These are phyloP conservation scores for Ceratocystis ficicola DNA, from an alignment of 2,329 filamentous ascomycete genomes.

Conservation along the genomic window DNA sequence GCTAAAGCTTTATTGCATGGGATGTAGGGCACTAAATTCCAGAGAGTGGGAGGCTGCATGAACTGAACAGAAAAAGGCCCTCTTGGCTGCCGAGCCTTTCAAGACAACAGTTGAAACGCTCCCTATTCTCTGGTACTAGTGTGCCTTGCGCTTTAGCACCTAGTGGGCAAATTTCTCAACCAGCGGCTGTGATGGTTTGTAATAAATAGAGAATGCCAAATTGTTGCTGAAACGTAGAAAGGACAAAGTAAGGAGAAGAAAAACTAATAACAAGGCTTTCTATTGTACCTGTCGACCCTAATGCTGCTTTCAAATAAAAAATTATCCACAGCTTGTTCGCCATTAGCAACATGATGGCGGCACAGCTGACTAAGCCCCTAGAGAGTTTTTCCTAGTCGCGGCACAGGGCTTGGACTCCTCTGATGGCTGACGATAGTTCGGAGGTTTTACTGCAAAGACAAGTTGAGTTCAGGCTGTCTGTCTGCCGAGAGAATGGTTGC, in stretches of 20 bases:
- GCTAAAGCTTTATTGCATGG: neutral
- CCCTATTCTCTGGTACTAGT: neutral
- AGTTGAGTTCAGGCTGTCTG: neutral
- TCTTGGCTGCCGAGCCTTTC: neutral
- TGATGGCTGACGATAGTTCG: neutral
- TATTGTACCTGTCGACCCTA: neutral
- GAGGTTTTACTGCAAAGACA: neutral
- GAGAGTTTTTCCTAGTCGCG: neutral
- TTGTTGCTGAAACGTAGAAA: neutral
- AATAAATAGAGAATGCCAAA: neutral
- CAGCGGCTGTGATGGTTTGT: neutral
- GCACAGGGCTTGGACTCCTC: neutral
- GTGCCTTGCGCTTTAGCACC: neutral
- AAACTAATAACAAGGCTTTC: neutral
- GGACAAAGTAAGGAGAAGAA: neutral
- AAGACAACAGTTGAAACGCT: constrained; percentile 2
- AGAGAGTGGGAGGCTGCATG: neutral
- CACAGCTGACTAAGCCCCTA: constrained; percentile 2
- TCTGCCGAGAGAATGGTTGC: constrained; percentile 1
- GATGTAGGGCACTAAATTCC: neutral
- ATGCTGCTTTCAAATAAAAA: neutral
- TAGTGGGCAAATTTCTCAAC: neutral
- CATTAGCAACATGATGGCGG: neutral
- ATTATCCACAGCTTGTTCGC: neutral
- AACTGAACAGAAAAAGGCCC: neutral